phyloP scores from a whole-genome alignment of 2,329 filamentous ascomycete species.

The Malbranchea zuffiana region DNA sequence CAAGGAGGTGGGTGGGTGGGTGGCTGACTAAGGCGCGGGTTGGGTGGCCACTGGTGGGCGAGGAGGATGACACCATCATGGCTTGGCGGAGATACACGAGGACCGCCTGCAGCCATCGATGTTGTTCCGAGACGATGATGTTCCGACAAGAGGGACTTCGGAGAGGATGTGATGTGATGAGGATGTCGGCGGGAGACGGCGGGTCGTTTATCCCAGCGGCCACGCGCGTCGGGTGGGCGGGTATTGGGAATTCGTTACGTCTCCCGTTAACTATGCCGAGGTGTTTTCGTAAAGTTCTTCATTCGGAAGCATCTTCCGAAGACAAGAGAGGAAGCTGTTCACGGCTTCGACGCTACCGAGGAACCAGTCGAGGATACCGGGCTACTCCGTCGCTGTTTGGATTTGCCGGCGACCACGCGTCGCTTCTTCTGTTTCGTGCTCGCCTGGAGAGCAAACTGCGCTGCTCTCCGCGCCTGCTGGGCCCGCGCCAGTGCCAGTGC shows the following conservation, averaged over 20 bases:
- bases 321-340: no score
- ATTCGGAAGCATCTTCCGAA: no score
- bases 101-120: no score
- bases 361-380: conserved; percentile 16
- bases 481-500: conserved; percentile 33
- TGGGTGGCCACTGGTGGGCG: no score
- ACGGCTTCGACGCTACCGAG: conserved; percentile 3
- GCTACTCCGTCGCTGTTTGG: conserved; percentile 17
- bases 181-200: neutral
- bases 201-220: neutral
- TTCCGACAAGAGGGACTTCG: neutral
- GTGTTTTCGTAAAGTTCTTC: neutral
- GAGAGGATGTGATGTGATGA: conserved; percentile 1
- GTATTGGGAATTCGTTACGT: neutral
- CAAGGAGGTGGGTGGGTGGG: no score
- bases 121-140: no score
- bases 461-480: conserved; percentile 29
- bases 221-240: neutral
- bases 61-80: no score
- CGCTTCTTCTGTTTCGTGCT: conserved; percentile 18
- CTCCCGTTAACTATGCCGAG: neutral
- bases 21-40: no score
- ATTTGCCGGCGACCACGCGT: conserved; percentile 9
- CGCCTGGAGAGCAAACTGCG: conserved; percentile 21
- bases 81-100: no score